phyloP scores from a whole-genome alignment of 2,329 filamentous ascomycete genomes.

The Stemphylium beticola region DNA sequence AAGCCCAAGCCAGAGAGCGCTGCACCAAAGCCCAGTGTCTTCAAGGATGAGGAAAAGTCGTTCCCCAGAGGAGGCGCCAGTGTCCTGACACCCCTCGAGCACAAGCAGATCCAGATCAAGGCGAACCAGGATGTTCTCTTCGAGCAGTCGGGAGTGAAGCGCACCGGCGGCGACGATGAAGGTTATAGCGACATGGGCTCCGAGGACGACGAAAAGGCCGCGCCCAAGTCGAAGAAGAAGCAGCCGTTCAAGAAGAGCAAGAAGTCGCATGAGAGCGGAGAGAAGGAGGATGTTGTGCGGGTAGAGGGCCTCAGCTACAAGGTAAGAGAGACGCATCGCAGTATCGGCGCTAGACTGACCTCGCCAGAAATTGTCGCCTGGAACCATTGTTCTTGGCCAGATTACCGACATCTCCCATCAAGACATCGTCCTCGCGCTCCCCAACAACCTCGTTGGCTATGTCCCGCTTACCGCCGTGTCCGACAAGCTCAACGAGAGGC shows the following conservation, averaged over 20 bases:
- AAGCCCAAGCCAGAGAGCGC: conserved; percentile 40
- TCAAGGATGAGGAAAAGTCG: conserved; percentile 80
- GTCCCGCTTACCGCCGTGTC: conserved; percentile 94
- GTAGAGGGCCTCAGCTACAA: conserved; percentile 91
- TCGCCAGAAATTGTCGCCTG: conserved; percentile 76
- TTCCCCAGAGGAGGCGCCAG: conserved; percentile 94
- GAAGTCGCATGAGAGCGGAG: conserved; percentile 50
- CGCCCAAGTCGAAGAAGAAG: conserved; percentile 58
- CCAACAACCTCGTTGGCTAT: conserved; percentile 91
- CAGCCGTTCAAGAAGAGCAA: conserved; percentile 58
- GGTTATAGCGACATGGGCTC: conserved; percentile 53
- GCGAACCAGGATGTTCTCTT: conserved; percentile 91
- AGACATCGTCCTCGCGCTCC: conserved; percentile 80
- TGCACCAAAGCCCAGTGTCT: conserved; percentile 50
- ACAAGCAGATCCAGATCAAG: conserved; percentile 94
- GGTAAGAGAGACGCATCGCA: conserved; percentile 57
- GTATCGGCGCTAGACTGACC: conserved; percentile 20
- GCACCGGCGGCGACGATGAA: conserved; percentile 56
- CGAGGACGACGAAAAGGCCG: conserved; percentile 51
- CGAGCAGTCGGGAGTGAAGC: conserved; percentile 73
- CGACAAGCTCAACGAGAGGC: conserved; percentile 73
- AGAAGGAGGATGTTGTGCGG: conserved; percentile 62
- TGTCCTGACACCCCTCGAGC: conserved; percentile 88
- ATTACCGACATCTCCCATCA: conserved; percentile 80
- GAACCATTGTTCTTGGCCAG: conserved; percentile 86